Conservation (phyloP, 108 stramenopile genomes). For the Mayamaea pseudoterrestris region DNA sequence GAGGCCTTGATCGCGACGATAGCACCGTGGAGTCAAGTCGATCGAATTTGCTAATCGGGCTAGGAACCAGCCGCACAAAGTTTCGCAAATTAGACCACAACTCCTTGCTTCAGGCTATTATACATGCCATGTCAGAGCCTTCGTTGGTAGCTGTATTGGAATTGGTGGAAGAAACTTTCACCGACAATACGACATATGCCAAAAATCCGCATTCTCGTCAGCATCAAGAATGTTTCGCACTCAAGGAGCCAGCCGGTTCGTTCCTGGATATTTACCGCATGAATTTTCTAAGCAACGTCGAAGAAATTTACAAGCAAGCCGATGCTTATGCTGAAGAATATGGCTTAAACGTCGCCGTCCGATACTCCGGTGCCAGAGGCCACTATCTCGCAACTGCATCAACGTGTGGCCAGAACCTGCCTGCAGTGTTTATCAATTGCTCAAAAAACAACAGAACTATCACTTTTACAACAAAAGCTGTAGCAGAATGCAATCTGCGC, state of each 20-base stretch:
- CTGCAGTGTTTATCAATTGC: constrained; percentile 68
- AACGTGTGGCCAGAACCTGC: constrained; percentile 46
- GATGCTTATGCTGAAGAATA: constrained; percentile 76
- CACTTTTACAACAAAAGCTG: constrained; percentile 81
- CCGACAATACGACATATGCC: constrained; percentile 54
- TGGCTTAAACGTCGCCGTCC: constrained; percentile 64
- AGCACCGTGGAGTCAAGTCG: constrained; percentile 1
- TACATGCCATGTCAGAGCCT: constrained; percentile 59
- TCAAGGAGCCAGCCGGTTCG: constrained; percentile 69
- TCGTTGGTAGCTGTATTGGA: constrained; percentile 42
- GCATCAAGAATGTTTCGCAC: constrained; percentile 87
- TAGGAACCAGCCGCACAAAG: constrained; percentile 21
- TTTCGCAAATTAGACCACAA: constrained; percentile 4
- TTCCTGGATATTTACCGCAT: constrained; percentile 80
- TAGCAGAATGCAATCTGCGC: constrained; percentile 61
- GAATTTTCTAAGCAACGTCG: constrained; percentile 80
- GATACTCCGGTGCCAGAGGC: constrained; percentile 53
- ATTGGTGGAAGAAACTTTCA: constrained; percentile 56
- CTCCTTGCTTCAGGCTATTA: constrained; percentile 66
- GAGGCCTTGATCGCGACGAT: constrained; percentile 9
- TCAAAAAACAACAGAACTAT: constrained; percentile 58
- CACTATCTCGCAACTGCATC: constrained; percentile 65
- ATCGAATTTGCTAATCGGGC: constrained; percentile 52
- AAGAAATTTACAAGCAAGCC: constrained; percentile 80
- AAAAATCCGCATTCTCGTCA: constrained; percentile 76